Evolutionary conservation across 129 eudicot species (phyloP).

Genomic region (Flaveria trinervia): DNA sequence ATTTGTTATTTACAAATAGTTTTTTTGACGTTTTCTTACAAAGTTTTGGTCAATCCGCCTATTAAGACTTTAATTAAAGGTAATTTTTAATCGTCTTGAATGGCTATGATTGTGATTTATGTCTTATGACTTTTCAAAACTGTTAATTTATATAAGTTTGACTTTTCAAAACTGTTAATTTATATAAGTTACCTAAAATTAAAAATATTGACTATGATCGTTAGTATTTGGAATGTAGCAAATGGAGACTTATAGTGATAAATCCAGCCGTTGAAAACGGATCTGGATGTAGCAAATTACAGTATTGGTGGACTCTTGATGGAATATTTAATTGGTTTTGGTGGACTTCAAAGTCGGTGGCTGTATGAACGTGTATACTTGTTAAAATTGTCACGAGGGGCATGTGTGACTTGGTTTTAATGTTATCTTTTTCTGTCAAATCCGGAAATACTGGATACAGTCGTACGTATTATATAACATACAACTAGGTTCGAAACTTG

Average conservation of each 20-base stretch:
- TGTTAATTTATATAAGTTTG: too few species aligned
- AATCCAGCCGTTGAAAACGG: not conserved
- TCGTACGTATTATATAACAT: too few species aligned
- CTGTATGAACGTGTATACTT: slow-evolving; percentile 10
- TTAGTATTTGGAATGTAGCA: not conserved
- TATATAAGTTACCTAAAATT: not conserved
- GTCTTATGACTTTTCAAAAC: too few species aligned
- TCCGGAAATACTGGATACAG: too few species aligned
- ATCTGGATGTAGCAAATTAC: not conserved
- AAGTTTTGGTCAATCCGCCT: slow-evolving; percentile 19
- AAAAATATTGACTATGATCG: not conserved
- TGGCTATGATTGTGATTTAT: too few species aligned
- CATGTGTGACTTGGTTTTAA: not conserved
- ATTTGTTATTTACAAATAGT: not conserved
- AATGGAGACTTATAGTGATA: not conserved
- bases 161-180: too few species aligned
- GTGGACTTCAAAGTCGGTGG: slow-evolving; percentile 12
- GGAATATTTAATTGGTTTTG: not conserved
- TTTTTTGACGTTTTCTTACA: slow-evolving; percentile 14
- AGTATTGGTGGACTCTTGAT: not conserved
- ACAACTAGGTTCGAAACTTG: too few species aligned
- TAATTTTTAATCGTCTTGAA: not conserved
- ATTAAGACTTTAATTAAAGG: slow-evolving; percentile 14
- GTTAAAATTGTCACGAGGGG: slow-evolving; percentile 13
- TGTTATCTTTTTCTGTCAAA: too few species aligned